phyloP scores from a whole-genome alignment of 192 early-diverging fungal species.

The Umbelopsis ramanniana region DNA sequence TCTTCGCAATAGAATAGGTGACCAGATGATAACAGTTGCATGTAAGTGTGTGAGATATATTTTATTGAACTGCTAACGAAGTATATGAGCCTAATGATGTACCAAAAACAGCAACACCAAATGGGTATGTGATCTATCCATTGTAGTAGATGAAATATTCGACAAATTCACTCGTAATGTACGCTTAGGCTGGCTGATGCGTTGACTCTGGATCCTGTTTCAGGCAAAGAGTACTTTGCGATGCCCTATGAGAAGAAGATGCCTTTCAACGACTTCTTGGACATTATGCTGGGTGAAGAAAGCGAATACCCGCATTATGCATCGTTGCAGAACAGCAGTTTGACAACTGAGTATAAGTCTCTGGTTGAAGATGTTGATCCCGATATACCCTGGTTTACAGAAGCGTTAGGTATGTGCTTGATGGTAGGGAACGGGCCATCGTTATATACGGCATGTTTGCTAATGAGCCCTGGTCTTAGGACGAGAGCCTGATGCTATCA shows the following conservation, averaged over 20 bases:
- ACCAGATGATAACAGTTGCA: slow-evolving; percentile 47
- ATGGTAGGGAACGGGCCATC: not conserved
- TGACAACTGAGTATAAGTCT: slow-evolving; percentile 46
- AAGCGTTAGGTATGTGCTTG: slow-evolving; percentile 41
- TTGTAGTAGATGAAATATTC: not conserved
- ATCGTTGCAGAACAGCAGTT: slow-evolving; percentile 56
- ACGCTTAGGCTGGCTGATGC: slow-evolving; percentile 49
- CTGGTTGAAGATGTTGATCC: slow-evolving; percentile 45
- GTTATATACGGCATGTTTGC: not conserved
- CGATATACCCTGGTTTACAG: slow-evolving; percentile 46
- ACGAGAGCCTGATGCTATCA: slow-evolving; percentile 49
- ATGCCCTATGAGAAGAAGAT: slow-evolving; percentile 54
- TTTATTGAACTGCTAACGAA: not conserved
- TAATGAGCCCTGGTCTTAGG: not conserved
- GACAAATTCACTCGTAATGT: not conserved
- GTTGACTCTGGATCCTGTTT: slow-evolving; percentile 39
- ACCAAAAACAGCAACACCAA: slow-evolving; percentile 27
- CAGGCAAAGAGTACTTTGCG: slow-evolving; percentile 47
- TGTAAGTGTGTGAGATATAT: slow-evolving; percentile 25
- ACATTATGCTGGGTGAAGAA: slow-evolving; percentile 33
- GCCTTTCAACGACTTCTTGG: slow-evolving; percentile 48
- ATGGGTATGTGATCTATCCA: slow-evolving; percentile 24
- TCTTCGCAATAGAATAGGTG: slow-evolving; percentile 35
- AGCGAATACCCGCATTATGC: slow-evolving; percentile 46
- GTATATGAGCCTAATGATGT: not conserved